Percentiles rank a stretch among this genome's conserved stretches.
Conservation (phyloP, 2,329 filamentous ascomycete genomes). For the Hymenoscyphus fructigenus region DNA sequence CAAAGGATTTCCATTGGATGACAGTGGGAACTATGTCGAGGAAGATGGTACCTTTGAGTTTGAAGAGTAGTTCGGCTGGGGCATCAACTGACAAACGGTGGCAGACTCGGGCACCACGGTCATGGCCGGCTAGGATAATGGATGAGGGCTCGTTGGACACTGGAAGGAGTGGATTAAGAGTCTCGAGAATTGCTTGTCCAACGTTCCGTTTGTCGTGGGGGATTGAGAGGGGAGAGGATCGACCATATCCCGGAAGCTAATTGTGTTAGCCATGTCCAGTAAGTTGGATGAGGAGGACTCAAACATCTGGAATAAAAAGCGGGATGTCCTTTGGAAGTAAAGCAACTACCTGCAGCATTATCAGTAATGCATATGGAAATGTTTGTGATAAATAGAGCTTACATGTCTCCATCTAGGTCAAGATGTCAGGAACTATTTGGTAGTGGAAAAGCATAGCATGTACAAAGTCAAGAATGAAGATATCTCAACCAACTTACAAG, state of each 20-base stretch:
- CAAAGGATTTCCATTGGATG: constrained; percentile 45
- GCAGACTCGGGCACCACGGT: constrained; percentile 49
- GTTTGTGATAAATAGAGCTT: not conserved
- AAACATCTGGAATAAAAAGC: constrained; percentile 45
- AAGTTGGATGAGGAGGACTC: not conserved
- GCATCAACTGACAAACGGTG: constrained; percentile 49
- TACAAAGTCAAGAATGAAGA: not conserved
- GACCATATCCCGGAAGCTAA: constrained; percentile 47
- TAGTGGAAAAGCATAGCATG: not conserved
- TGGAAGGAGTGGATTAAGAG: constrained; percentile 38
- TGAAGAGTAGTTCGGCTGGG: constrained; percentile 34
- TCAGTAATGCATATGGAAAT: not conserved
- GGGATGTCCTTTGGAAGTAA: constrained; percentile 41
- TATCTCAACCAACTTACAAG: constrained; percentile 26
- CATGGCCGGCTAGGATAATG: constrained; percentile 49
- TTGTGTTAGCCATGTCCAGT: not conserved
- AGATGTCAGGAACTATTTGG: not conserved
- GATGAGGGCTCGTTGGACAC: constrained; percentile 7
- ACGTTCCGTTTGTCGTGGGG: constrained; percentile 42
- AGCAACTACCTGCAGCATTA: constrained; percentile 38
- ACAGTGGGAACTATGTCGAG: constrained; percentile 51
- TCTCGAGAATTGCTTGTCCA: constrained; percentile 44
- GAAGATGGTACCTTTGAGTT: constrained; percentile 42
- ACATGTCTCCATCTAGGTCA: constrained; percentile 24
- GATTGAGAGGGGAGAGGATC: constrained; percentile 38